Conservation (phyloP, 345 rosid species). For the Eucalyptus decipiens region DNA sequence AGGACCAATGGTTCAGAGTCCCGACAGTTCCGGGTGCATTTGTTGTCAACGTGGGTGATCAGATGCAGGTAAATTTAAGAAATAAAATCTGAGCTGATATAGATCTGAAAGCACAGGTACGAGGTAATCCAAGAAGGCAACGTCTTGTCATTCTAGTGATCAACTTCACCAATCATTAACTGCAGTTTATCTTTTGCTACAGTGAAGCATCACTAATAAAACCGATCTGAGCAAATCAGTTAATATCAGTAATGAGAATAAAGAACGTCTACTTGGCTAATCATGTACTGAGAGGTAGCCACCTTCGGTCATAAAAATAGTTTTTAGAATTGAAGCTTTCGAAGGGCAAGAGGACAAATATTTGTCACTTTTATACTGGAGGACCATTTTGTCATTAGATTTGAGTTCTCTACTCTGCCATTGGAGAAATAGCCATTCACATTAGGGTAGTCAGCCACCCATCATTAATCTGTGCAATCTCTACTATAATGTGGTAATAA, state of each 20-base stretch:
- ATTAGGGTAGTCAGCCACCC: neutral
- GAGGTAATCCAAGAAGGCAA: neutral
- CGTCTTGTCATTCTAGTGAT: neutral
- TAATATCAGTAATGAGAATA: neutral
- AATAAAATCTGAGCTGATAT: neutral
- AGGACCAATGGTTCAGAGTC: slow-evolving; percentile 12
- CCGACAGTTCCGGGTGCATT: slow-evolving; percentile 10
- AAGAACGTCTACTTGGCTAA: neutral
- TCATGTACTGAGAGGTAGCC: neutral
- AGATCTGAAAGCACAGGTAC: neutral
- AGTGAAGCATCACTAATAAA: too few species aligned
- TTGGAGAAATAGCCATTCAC: neutral
- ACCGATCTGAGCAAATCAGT: neutral
- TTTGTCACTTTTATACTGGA: neutral
- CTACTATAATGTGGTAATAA: neutral
- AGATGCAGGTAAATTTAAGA: neutral
- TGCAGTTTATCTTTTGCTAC: neutral
- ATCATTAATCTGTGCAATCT: neutral
- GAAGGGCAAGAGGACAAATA: neutral
- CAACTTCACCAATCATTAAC: neutral
- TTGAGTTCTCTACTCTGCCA: neutral
- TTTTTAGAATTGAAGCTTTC: neutral
- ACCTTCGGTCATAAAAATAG: neutral
- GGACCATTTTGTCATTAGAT: neutral
- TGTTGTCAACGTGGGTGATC: slow-evolving; percentile 15